Evolutionary conservation across 768 basidiomycete species (phyloP).

Genomic region (Erythrobasidium yunnanense): DNA sequence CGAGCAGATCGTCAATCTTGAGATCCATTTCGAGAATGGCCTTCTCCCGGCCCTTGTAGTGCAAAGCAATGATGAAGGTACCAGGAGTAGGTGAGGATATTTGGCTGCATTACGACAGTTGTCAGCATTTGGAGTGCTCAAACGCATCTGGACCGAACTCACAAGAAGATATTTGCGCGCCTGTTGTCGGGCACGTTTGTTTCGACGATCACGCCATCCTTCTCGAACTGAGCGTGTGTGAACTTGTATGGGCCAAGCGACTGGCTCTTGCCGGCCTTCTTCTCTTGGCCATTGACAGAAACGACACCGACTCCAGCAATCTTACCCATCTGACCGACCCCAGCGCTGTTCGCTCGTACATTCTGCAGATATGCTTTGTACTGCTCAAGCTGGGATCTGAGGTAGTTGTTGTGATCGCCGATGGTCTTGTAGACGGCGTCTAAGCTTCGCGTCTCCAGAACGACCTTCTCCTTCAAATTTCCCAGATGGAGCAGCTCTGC

Average conservation of each 20-base stretch:
- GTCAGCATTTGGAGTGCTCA: neutral
- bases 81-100: conserved; percentile 95
- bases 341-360: conserved; percentile 75
- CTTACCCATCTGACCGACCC: conserved; percentile 63
- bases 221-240: conserved; percentile 95
- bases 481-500: conserved; percentile 93
- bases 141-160: neutral
- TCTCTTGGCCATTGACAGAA: conserved; percentile 91
- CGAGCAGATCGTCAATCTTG: conserved; percentile 47
- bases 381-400: conserved; percentile 90
- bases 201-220: conserved; percentile 97
- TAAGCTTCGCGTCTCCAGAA: conserved; percentile 78
- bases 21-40: conserved; percentile 86
- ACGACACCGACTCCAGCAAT: conserved; percentile 86
- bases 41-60: conserved; percentile 87
- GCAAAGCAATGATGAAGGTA: conserved; percentile 95
- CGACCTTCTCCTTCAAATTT: conserved; percentile 87
- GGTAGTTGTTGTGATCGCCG: conserved; percentile 95
- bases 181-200: conserved; percentile 98
- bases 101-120: conserved; percentile 53
- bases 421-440: conserved; percentile 99
- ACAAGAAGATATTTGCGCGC: conserved; percentile 46
- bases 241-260: conserved; percentile 93
- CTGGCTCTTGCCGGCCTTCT: conserved; percentile 72
- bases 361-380: conserved; percentile 99